phyloP scores from a whole-genome alignment of 2,329 filamentous ascomycete genomes.

The Alternaria brassicae region DNA sequence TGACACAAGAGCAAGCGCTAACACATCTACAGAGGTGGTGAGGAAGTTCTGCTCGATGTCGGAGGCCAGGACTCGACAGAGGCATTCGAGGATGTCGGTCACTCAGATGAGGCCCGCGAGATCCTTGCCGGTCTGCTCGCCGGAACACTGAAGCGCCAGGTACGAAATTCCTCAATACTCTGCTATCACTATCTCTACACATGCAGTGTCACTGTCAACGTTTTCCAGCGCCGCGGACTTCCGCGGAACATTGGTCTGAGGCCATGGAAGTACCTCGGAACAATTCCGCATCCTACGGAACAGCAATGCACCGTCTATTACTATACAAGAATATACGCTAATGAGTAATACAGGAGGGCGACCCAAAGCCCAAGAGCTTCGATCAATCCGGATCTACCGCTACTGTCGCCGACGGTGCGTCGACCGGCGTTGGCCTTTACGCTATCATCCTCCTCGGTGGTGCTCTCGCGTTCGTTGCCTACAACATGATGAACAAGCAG shows the following conservation, averaged over 20 bases:
- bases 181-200: background rate
- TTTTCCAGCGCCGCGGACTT: background rate
- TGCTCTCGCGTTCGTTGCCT: slow-evolving; percentile 77
- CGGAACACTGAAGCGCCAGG: slow-evolving; percentile 49
- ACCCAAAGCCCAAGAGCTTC: slow-evolving; percentile 74
- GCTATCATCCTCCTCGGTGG: slow-evolving; percentile 80
- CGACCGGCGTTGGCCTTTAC: slow-evolving; percentile 81
- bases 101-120: slow-evolving; percentile 97
- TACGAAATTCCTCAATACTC: slow-evolving; percentile 21
- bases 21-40: slow-evolving; percentile 76
- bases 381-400: slow-evolving; percentile 56
- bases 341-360: slow-evolving; percentile 64
- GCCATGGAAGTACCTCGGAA: slow-evolving; percentile 23
- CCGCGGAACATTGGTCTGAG: background rate
- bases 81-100: slow-evolving; percentile 98
- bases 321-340: slow-evolving; percentile 1
- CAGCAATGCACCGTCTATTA: background rate
- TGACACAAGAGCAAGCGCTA: slow-evolving; percentile 7
- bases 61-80: slow-evolving; percentile 95
- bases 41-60: slow-evolving; percentile 96
- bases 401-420: slow-evolving; percentile 58
- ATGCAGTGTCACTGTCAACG: background rate
- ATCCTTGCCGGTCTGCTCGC: slow-evolving; percentile 69
- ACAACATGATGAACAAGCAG: slow-evolving; percentile 78
- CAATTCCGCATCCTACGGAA: slow-evolving; percentile 21